Conservation (phyloP, 2,329 filamentous ascomycete genomes). For the Trichoderma afroharzianum region DNA sequence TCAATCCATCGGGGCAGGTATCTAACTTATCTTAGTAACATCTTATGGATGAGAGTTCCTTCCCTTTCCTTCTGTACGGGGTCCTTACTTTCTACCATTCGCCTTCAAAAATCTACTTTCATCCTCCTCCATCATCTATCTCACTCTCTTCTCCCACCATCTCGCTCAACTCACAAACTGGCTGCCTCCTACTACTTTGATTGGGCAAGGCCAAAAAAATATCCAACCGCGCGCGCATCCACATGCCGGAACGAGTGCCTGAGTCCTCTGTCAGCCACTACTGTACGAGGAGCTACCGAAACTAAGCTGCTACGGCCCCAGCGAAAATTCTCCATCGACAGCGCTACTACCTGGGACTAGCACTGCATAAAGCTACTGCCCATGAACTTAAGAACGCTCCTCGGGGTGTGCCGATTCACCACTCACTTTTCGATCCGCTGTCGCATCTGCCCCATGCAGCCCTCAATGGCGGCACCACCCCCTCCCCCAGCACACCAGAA, state of each 20-base stretch:
- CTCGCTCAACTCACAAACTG: not conserved
- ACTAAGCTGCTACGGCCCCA: not conserved
- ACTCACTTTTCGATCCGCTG: constrained; percentile 18
- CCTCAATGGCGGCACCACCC: constrained; percentile 9
- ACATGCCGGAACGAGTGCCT: constrained; percentile 9
- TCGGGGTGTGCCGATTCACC: constrained; percentile 20
- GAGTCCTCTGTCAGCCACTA: constrained; percentile 3
- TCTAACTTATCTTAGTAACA: too few relatives aligned
- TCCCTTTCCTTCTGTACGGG: not conserved
- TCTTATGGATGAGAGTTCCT: not conserved
- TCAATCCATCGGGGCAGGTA: not conserved
- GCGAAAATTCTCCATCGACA: constrained; percentile 12
- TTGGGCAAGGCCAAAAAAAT: not conserved
- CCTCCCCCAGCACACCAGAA: not conserved
- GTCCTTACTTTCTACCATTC: not conserved
- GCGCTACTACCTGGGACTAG: not conserved
- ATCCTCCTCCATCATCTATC: not conserved
- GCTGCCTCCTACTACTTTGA: not conserved
- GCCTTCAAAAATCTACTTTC: not conserved
- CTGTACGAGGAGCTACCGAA: not conserved
- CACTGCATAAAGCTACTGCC: constrained; percentile 8
- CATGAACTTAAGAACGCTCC: constrained; percentile 9
- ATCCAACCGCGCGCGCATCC: not conserved
- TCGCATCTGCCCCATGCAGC: constrained; percentile 18
- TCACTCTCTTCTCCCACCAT: not conserved